These are phyloP conservation scores for Cicer pinnatifidum DNA, from an alignment of 306 rosid genomes.

Conservation along the genomic window DNA sequence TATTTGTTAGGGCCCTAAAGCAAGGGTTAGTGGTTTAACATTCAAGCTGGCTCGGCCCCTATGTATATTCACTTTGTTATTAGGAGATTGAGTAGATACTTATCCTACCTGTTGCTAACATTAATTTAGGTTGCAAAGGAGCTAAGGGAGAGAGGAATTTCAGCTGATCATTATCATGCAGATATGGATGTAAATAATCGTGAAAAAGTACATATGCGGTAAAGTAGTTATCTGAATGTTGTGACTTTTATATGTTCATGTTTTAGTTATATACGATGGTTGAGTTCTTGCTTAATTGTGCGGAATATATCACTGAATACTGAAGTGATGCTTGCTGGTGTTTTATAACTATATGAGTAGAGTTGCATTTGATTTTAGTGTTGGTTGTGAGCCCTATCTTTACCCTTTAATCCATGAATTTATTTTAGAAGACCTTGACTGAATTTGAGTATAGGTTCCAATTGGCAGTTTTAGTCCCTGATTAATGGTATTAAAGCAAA, in stretches of 20 bases:
- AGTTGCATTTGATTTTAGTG: constrained; percentile 32
- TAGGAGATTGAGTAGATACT: constrained; percentile 24
- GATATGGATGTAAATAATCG: constrained; percentile 87
- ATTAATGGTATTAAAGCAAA: constrained; percentile 37
- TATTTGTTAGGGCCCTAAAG: neutral
- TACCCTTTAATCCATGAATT: constrained; percentile 4
- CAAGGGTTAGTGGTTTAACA: constrained; percentile 1
- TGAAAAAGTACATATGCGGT: constrained; percentile 87
- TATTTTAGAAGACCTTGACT: constrained; percentile 23
- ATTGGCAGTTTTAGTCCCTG: constrained; percentile 34
- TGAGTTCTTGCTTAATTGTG: constrained; percentile 37
- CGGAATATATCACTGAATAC: constrained; percentile 25
- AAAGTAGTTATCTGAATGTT: constrained; percentile 45
- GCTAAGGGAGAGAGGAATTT: constrained; percentile 78
- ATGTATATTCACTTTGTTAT: constrained; percentile 24
- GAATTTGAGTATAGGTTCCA: constrained; percentile 35
- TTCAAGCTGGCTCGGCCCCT: constrained; percentile 3
- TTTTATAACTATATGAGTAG: constrained; percentile 26
- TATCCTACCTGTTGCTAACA: constrained; percentile 38
- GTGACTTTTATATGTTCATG: constrained; percentile 37
- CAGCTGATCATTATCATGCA: constrained; percentile 89
- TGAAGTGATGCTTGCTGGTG: constrained; percentile 15
- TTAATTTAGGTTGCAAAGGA: constrained; percentile 82
- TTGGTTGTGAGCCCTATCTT: constrained; percentile 42
- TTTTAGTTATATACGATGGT: constrained; percentile 11